phyloP scores from a whole-genome alignment of 73 alveolate genomes.

The Blepharisma stoltei region DNA sequence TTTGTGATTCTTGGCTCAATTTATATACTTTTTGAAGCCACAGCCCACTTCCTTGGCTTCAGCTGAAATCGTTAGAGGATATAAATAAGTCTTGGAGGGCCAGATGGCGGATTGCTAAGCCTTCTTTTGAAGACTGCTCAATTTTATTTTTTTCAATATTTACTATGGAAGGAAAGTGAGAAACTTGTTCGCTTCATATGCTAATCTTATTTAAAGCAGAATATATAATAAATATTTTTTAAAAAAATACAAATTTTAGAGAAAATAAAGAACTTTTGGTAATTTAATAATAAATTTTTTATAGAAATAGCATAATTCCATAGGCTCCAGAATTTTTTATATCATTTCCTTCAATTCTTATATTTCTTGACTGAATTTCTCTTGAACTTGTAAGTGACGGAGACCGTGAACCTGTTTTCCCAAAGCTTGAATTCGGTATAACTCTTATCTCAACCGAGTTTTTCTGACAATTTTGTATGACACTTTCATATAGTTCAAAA shows the following conservation, averaged over 20 bases:
- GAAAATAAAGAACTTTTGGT: too few relatives aligned
- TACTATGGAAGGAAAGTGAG: not conserved
- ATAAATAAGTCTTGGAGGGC: not conserved
- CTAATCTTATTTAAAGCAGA: too few relatives aligned
- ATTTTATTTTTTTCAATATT: conserved; percentile 17
- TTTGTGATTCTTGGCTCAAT: too few relatives aligned
- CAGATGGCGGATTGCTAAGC: conserved; percentile 24
- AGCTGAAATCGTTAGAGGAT: not conserved
- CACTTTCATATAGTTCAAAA: not conserved
- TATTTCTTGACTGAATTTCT: not conserved
- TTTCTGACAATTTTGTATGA: conserved; percentile 18
- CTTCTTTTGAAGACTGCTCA: conserved; percentile 15
- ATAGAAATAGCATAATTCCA: too few relatives aligned
- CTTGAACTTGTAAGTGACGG: too few relatives aligned
- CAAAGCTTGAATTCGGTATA: not conserved
- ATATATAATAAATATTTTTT: too few relatives aligned
- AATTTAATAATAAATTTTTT: too few relatives aligned
- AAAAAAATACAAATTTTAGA: too few relatives aligned
- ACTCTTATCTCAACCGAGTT: conserved; percentile 8
- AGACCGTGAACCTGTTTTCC: too few relatives aligned
- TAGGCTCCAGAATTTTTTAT: conserved; percentile 25
- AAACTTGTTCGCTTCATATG: conserved; percentile 1
- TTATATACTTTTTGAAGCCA: conserved; percentile 29
- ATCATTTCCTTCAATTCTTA: conserved; percentile 25
- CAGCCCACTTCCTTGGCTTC: conserved; percentile 10